A percentile compares a stretch with the other conserved stretches of the same genome.
These are phyloP conservation scores for Platismatia glauca DNA, from an alignment of 495 filamentous ascomycete species.

Conservation along the genomic window DNA sequence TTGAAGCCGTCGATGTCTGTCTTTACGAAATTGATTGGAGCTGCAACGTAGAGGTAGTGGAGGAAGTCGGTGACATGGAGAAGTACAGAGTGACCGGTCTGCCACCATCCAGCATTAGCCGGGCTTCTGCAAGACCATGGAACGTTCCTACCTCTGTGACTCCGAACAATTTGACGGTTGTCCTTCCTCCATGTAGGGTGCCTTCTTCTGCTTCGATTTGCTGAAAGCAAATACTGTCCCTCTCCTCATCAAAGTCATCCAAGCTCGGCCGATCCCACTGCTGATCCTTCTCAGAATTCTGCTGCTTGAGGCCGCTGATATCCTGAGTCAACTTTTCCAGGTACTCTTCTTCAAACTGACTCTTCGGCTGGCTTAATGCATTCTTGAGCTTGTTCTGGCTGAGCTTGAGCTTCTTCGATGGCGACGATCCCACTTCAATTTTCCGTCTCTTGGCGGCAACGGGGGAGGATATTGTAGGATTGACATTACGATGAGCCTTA, in stretches of 20 bases:
- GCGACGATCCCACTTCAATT: constrained; percentile 49
- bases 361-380: constrained; percentile 77
- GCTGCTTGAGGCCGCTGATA: constrained; percentile 70
- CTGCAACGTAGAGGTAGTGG: constrained; percentile 91
- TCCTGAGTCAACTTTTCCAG: constrained; percentile 92
- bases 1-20: constrained; percentile 68
- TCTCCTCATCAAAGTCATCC: constrained; percentile 59
- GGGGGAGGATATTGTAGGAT: constrained; percentile 36
- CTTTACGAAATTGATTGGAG: constrained; percentile 69
- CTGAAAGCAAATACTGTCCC: constrained; percentile 74
- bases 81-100: constrained; percentile 83
- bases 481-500: constrained; percentile 40
- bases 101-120: constrained; percentile 15
- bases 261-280: constrained; percentile 79
- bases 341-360: constrained; percentile 86
- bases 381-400: constrained; percentile 50
- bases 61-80: constrained; percentile 93
- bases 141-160: constrained; percentile 68
- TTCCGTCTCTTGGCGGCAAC: constrained; percentile 66
- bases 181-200: constrained; percentile 56
- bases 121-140: not conserved
- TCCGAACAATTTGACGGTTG: constrained; percentile 82
- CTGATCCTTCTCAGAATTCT: constrained; percentile 87
- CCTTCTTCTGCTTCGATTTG: constrained; percentile 95
- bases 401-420: constrained; percentile 48